These are phyloP conservation scores for Antitrichia curtipendula DNA, from an alignment of 225 moss, liverwort and hornwort genomes.

Conservation along the genomic window DNA sequence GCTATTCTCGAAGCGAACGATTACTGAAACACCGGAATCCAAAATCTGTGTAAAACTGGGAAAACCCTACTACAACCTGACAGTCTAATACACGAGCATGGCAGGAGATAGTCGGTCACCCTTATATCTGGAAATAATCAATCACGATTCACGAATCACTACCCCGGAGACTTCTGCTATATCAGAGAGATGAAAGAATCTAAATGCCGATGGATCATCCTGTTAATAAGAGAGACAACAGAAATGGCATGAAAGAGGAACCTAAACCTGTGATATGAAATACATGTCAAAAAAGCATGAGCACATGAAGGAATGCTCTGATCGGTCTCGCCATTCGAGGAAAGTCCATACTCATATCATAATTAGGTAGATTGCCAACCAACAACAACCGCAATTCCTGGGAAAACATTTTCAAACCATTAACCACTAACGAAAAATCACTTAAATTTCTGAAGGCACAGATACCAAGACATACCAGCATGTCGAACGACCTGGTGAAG, in stretches of 20 bases:
- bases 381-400: too few relatives aligned
- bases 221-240: background rate
- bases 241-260: background rate
- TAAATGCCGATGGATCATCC: background rate
- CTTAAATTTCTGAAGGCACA: background rate
- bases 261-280: too few relatives aligned
- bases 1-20: background rate
- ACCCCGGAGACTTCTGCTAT: background rate
- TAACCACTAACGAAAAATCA: too few relatives aligned
- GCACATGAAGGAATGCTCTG: too few relatives aligned
- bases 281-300: background rate
- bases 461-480: conserved; percentile 36
- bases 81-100: background rate
- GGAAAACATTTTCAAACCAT: background rate
- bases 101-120: background rate
- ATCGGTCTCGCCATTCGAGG: background rate
- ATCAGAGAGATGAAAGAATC: background rate
- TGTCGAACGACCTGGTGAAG: conserved; percentile 75
- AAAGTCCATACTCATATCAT: background rate
- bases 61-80: background rate
- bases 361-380: background rate
- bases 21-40: background rate
- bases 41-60: background rate
- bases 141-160: background rate
- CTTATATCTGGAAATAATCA: background rate